These are phyloP conservation scores for Oryza rufipogon DNA, from an alignment of 176 grass and related monocot species.

Conservation along the genomic window DNA sequence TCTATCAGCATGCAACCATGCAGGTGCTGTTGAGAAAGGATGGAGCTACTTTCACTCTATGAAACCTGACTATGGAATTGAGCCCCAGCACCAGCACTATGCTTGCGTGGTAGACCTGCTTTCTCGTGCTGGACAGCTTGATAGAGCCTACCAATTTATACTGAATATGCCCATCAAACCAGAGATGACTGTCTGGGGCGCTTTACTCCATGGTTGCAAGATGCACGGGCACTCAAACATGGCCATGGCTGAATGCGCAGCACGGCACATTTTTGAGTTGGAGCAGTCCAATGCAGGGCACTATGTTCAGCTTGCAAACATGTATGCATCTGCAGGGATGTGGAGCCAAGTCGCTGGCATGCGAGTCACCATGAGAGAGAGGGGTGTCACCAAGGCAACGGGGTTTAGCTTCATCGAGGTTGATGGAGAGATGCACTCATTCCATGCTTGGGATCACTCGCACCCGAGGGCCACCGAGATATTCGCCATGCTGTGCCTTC, in stretches of 20 bases:
- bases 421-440: conserved; percentile 48
- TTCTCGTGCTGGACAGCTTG: conserved; percentile 64
- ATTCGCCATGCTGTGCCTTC: conserved; percentile 37
- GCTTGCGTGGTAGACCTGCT: conserved; percentile 72
- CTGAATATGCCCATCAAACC: conserved; percentile 63
- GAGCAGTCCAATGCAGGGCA: conserved; percentile 66
- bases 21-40: conserved; percentile 60
- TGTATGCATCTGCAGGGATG: conserved; percentile 71
- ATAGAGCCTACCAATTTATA: conserved; percentile 60
- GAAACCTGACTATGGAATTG: conserved; percentile 55
- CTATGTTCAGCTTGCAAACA: conserved; percentile 80
- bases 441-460: conserved; percentile 42
- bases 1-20: conserved; percentile 68
- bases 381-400: conserved; percentile 57
- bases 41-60: conserved; percentile 76
- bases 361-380: conserved; percentile 67
- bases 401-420: conserved; percentile 62
- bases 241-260: conserved; percentile 54
- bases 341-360: conserved; percentile 67
- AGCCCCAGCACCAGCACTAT: conserved; percentile 72
- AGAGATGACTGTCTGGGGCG: conserved; percentile 72
- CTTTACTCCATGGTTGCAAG: conserved; percentile 72
- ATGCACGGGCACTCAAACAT: conserved; percentile 55
- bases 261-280: conserved; percentile 59
- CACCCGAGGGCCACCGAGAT: conserved; percentile 37